Conservation (phyloP, 306 rosid species). For the Quillaja saponaria region DNA sequence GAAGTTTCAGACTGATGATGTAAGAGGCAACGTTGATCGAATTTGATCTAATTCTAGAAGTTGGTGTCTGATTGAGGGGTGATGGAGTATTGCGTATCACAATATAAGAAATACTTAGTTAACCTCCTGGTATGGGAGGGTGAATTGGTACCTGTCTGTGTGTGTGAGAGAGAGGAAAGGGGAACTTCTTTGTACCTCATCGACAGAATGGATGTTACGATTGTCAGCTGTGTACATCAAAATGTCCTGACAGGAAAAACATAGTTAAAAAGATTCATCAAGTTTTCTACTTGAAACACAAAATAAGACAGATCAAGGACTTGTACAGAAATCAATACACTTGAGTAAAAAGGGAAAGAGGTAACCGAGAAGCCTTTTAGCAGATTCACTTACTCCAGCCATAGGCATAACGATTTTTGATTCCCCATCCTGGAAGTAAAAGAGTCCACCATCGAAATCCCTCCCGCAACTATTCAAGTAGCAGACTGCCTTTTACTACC, state of each 20-base stretch:
- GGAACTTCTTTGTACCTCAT: constrained; percentile 63
- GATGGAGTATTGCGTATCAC: too few species aligned
- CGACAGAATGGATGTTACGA: constrained; percentile 78
- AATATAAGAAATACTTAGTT: too few species aligned
- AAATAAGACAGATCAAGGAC: constrained; percentile 1
- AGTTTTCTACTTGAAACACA: constrained; percentile 9
- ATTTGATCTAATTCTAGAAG: too few species aligned
- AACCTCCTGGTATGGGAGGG: too few species aligned
- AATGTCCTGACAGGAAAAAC: constrained; percentile 72
- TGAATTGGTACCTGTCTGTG: too few species aligned
- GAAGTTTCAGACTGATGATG: too few species aligned
- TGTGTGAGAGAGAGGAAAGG: too few species aligned
- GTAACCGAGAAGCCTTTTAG: neutral
- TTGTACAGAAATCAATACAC: neutral
- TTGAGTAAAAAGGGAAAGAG: neutral
- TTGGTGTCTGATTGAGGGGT: too few species aligned
- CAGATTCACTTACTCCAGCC: constrained; percentile 70
- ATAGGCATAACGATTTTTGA: constrained; percentile 59
- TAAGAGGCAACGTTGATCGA: too few species aligned
- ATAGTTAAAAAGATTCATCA: neutral
- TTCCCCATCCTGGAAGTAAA: constrained; percentile 82
- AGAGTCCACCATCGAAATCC: constrained; percentile 82
- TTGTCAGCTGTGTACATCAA: constrained; percentile 79
- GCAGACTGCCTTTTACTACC: constrained; percentile 78
- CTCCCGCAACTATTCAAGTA: constrained; percentile 65